A percentile compares a stretch with the other conserved stretches of the same genome.
Evolutionary conservation across 108 stramenopile genomes (phyloP).

Genomic region (Nitzschia sp.): DNA sequence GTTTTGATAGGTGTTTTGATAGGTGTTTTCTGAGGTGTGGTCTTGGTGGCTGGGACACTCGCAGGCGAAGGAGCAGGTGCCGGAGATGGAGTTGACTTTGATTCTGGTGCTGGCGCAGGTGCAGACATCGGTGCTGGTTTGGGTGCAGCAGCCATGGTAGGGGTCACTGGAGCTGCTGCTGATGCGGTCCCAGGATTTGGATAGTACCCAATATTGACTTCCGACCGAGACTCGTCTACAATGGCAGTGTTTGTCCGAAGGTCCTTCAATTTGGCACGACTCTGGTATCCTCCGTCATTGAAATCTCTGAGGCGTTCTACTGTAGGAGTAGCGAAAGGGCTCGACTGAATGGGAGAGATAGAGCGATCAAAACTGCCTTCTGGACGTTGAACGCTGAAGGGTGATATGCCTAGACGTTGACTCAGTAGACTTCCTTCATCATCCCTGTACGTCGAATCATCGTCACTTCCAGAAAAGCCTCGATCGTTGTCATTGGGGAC

Average conservation of each 20-base stretch:
- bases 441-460: conserved; percentile 2
- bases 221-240: conserved; percentile 27
- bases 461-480: conserved; percentile 25
- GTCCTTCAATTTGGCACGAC: background rate
- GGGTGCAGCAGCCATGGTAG: background rate
- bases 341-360: background rate
- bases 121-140: conserved; percentile 3
- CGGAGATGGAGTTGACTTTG: background rate
- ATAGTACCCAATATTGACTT: conserved; percentile 21
- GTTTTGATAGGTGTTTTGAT: background rate
- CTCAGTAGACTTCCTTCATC: conserved; percentile 14
- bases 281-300: background rate
- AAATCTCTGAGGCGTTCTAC: no score
- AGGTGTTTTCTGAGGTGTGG: background rate
- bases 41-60: background rate
- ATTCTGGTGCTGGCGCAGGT: background rate
- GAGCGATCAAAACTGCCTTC: conserved; percentile 8
- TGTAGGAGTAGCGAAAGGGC: no score
- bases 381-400: conserved; percentile 10
- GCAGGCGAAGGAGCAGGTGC: background rate
- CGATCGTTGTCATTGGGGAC: background rate
- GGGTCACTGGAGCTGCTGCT: no score
- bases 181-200: background rate
- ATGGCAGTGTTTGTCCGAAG: conserved; percentile 33
- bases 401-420: conserved; percentile 26